Evolutionary conservation across 148 eudicot genomes (phyloP).

Genomic region (Vaccinium vitisidaea): DNA sequence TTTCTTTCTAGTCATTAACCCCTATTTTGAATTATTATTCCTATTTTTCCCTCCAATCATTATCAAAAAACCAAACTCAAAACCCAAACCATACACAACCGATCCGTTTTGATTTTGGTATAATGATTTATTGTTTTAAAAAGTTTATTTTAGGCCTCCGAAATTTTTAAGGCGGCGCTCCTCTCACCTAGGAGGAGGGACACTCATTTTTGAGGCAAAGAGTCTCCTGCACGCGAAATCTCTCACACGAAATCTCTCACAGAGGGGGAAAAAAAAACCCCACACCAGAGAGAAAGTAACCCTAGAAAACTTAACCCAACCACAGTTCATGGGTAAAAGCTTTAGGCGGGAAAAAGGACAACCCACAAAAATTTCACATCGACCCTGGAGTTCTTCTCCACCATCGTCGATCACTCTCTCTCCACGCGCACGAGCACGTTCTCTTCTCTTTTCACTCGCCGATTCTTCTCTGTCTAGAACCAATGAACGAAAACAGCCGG

Average conservation of each 20-base stretch:
- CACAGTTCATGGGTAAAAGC: not conserved
- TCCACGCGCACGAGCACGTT: too few species aligned
- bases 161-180: too few species aligned
- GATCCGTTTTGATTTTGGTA: too few species aligned
- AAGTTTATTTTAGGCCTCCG: too few species aligned
- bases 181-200: too few species aligned
- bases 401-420: not conserved
- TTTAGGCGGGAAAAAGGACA: slow-evolving; percentile 19
- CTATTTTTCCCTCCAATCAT: too few species aligned
- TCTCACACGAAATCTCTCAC: not conserved
- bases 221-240: not conserved
- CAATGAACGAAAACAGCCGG: slow-evolving; percentile 25
- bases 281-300: not conserved
- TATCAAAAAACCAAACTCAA: too few species aligned
- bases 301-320: not conserved
- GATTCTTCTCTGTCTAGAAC: not conserved
- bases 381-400: not conserved
- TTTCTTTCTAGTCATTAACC: too few species aligned
- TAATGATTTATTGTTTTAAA: too few species aligned
- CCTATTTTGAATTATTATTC: too few species aligned
- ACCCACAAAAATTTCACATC: slow-evolving; percentile 15
- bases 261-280: not conserved
- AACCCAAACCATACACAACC: too few species aligned
- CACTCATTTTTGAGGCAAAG: not conserved
- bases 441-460: not conserved